Percentiles rank a stretch among this genome's conserved stretches.
These are phyloP conservation scores for Fusarium scirpi DNA, from an alignment of 2,329 filamentous ascomycete species.

Conservation along the genomic window DNA sequence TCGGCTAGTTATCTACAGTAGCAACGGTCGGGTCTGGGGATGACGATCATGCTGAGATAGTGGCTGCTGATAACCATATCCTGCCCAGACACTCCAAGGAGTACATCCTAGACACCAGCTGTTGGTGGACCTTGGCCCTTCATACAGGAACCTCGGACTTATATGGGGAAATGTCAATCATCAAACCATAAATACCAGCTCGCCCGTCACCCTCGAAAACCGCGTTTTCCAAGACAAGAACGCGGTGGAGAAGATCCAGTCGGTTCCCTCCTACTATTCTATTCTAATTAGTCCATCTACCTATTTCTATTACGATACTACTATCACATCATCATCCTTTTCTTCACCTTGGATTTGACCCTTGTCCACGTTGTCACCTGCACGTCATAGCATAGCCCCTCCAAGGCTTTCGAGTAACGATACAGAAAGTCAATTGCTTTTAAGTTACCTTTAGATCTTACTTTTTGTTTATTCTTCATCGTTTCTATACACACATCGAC, in stretches of 20 bases:
- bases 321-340: constrained; percentile 8
- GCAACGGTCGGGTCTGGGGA: constrained; percentile 38
- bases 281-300: background rate
- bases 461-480: background rate
- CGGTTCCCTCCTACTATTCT: background rate
- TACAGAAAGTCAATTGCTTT: constrained; percentile 8
- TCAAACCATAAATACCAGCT: constrained; percentile 40
- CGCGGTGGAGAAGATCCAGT: constrained; percentile 34
- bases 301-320: constrained; percentile 8
- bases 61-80: constrained; percentile 27
- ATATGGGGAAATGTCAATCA: constrained; percentile 6
- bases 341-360: constrained; percentile 22
- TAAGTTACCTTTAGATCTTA: background rate
- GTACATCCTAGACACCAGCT: background rate
- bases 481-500: background rate
- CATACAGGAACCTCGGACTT: background rate
- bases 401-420: constrained; percentile 1
- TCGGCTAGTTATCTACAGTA: constrained; percentile 42
- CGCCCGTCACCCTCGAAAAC: constrained; percentile 31
- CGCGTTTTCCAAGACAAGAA: constrained; percentile 18
- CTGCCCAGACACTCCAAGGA: background rate
- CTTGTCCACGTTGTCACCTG: constrained; percentile 31
- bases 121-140: background rate
- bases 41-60: constrained; percentile 38
- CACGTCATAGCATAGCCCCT: constrained; percentile 43